phyloP scores from a whole-genome alignment of 169 alveolate genomes.

The Cryptosporidium bovis region DNA sequence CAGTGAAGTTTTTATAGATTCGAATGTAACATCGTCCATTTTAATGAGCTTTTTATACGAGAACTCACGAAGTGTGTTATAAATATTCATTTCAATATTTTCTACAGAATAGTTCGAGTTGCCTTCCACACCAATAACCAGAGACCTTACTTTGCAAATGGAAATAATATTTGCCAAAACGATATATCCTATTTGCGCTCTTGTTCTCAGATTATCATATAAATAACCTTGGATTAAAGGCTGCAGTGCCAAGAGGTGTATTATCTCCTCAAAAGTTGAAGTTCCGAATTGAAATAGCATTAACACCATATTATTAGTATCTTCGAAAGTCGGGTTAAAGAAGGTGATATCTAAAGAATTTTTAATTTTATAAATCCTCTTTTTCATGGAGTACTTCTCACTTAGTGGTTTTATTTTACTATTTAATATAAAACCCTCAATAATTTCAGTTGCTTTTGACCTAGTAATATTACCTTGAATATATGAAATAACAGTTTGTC shows the following conservation, averaged over 20 bases:
- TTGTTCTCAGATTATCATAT: conserved; percentile 53
- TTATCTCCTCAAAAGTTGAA: conserved; percentile 63
- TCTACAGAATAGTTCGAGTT: conserved; percentile 39
- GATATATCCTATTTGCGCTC: conserved; percentile 47
- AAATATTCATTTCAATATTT: conserved; percentile 30
- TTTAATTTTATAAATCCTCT: conserved; percentile 22
- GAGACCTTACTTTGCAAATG: conserved; percentile 19
- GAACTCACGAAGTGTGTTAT: conserved; percentile 15
- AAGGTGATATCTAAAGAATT: conserved; percentile 33
- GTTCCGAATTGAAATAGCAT: conserved; percentile 46
- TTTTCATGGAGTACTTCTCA: conserved; percentile 37
- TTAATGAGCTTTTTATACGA: conserved; percentile 14
- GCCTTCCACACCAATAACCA: conserved; percentile 66
- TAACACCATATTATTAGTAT: conserved; percentile 42
- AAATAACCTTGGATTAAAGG: conserved; percentile 50
- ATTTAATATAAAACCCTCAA: conserved; percentile 32
- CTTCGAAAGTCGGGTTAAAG: conserved; percentile 15
- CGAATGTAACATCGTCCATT: conserved; percentile 9
- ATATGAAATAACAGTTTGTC: conserved; percentile 47
- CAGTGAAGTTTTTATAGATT: conserved; percentile 34
- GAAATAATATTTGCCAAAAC: conserved; percentile 42
- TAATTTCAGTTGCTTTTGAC: conserved; percentile 19
- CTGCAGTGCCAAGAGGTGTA: conserved; percentile 52
- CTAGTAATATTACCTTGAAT: conserved; percentile 57
- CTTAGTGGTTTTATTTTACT: conserved; percentile 39